A percentile compares a stretch with the other conserved stretches of the same genome.
Conservation (phyloP, 805 yeast genomes). For the Kuraishia molischiana region DNA sequence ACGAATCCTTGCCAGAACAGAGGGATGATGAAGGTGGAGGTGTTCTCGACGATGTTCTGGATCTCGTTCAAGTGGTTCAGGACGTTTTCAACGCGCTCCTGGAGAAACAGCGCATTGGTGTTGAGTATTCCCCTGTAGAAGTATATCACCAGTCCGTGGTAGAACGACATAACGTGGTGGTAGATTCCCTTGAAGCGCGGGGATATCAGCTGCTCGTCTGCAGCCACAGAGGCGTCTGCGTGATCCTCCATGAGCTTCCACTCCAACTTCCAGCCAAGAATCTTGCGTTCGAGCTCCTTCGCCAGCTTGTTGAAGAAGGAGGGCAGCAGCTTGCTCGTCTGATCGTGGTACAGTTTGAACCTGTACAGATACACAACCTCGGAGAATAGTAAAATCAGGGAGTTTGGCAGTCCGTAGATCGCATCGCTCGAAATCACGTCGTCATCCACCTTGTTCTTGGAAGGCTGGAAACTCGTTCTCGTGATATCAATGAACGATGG, state of each 20-base stretch:
- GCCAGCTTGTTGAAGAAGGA: constrained; percentile 20
- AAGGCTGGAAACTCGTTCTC: constrained; percentile 27
- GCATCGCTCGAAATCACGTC: constrained; percentile 67
- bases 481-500: constrained; percentile 34
- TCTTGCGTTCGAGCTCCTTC: constrained; percentile 34
- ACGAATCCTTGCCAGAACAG: constrained; percentile 85
- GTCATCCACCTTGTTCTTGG: constrained; percentile 35
- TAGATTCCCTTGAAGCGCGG: constrained; percentile 62
- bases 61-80: constrained; percentile 55
- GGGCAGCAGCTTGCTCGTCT: constrained; percentile 22
- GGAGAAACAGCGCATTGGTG: constrained; percentile 45
- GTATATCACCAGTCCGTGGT: constrained; percentile 62
- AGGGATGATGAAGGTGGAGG: constrained; percentile 59
- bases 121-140: constrained; percentile 56
- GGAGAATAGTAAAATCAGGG: constrained; percentile 61
- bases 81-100: constrained; percentile 50
- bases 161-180: constrained; percentile 75
- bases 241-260: constrained; percentile 43
- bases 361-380: constrained; percentile 62
- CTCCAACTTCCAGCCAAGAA: constrained; percentile 63
- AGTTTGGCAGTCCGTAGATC: constrained; percentile 76
- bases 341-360: constrained; percentile 44
- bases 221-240: constrained; percentile 3
- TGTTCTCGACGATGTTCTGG: constrained; percentile 40
- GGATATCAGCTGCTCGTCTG: constrained; percentile 27